Percentiles rank a stretch among this genome's conserved stretches.
phyloP scores from a whole-genome alignment of 2,329 filamentous ascomycete species.

The Penicillium nordicum region DNA sequence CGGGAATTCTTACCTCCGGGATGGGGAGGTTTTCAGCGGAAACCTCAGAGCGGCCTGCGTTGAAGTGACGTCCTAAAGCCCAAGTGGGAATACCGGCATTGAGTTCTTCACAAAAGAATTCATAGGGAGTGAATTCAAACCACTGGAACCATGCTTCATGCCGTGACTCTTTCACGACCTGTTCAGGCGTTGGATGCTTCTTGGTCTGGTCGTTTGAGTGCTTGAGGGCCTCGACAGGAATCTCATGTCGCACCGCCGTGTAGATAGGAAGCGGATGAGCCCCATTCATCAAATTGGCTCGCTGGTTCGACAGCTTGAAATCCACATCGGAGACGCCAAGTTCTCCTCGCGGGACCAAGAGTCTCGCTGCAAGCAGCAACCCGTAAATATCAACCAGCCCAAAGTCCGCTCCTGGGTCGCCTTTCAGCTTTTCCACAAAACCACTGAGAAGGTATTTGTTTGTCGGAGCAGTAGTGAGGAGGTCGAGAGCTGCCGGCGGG shows the following conservation, averaged over 20 bases:
- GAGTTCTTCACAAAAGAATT: conserved; percentile 93
- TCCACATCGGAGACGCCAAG: conserved; percentile 71
- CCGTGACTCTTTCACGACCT: conserved; percentile 46
- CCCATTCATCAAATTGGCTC: conserved; percentile 70
- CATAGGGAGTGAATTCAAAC: conserved; percentile 94
- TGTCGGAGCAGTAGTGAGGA: conserved; percentile 83
- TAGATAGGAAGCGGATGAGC: conserved; percentile 89
- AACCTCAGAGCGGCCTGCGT: conserved; percentile 64
- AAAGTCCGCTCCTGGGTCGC: conserved; percentile 74
- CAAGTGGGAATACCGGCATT: conserved; percentile 90
- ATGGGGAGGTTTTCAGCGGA: conserved; percentile 64
- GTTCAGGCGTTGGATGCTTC: conserved; percentile 31
- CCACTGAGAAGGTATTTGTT: conserved; percentile 88
- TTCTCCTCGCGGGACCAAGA: conserved; percentile 83
- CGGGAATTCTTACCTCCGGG: conserved; percentile 78
- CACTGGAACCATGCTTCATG: conserved; percentile 91
- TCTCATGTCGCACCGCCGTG: conserved; percentile 91
- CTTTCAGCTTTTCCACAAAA: conserved; percentile 85
- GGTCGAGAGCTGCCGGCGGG: conserved; percentile 74
- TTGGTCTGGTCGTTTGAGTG: conserved; percentile 28
- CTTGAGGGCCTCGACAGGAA: conserved; percentile 58
- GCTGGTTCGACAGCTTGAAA: conserved; percentile 88
- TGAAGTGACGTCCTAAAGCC: conserved; percentile 81
- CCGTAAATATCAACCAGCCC: conserved; percentile 94
- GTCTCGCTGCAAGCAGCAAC: conserved; percentile 73